Conservation (phyloP, 1,139 yeast genomes). For the Debaryomyces psychrophilus region DNA sequence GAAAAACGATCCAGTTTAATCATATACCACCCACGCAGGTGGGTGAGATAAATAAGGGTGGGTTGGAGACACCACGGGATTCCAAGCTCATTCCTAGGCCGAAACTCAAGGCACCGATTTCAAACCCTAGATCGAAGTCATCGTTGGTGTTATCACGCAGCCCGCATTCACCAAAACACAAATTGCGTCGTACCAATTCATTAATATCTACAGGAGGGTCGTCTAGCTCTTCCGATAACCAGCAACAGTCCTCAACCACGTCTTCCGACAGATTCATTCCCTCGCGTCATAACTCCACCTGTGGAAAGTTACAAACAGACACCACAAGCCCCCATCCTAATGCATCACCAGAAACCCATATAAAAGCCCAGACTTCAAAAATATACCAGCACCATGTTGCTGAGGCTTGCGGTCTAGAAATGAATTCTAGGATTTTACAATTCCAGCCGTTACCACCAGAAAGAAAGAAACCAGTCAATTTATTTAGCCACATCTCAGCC, state of each 20-base stretch:
- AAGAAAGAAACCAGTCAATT: constrained; percentile 57
- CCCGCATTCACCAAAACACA: constrained; percentile 24
- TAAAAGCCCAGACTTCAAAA: constrained; percentile 68
- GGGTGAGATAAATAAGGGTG: constrained; percentile 3
- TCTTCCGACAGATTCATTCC: constrained; percentile 50
- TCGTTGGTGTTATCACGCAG: constrained; percentile 20
- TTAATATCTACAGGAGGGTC: constrained; percentile 32
- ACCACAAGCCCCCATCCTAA: constrained; percentile 43
- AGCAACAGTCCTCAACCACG: constrained; percentile 26
- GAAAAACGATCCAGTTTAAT: constrained; percentile 31
- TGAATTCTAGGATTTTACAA: constrained; percentile 81
- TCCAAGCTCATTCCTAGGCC: constrained; percentile 16
- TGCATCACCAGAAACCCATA: constrained; percentile 56
- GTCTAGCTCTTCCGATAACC: constrained; percentile 24
- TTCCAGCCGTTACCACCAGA: constrained; percentile 90
- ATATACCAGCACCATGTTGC: constrained; percentile 87
- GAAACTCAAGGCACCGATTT: constrained; percentile 21
- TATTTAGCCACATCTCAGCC: constrained; percentile 33
- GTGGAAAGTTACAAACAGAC: constrained; percentile 41
- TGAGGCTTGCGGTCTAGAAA: constrained; percentile 88
- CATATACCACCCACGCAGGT: constrained; percentile 14
- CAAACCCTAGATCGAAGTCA: constrained; percentile 27
- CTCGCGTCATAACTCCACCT: constrained; percentile 45
- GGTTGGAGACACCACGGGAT: constrained; percentile 2
- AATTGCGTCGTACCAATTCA: constrained; percentile 42